Evolutionary conservation across 164 flowering plant species (phyloP), one percentile per base, ranked within the genome.

Genomic region (Magnolia changhungtana): DNA sequence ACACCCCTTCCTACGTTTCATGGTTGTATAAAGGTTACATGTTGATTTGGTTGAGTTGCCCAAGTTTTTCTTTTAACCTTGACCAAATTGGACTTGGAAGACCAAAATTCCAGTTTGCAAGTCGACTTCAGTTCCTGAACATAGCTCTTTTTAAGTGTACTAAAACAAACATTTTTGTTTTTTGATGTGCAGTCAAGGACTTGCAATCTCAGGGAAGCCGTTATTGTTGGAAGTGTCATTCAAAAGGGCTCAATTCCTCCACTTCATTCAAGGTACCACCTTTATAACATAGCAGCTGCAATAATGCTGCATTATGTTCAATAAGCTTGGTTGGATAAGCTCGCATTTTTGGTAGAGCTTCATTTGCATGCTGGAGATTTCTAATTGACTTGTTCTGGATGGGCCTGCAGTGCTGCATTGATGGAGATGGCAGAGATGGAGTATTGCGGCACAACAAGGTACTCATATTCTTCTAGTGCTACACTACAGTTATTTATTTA

Each of bases 361-460:
- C 8, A 1, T 63, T 52, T 52, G 59, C 20, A 19, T 67, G 14
- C 11, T 13, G 3, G 69, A 21, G 63, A 63, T 55, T 21, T 69
- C 81, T 84, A 51, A 81, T 50, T 18, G 16, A 8, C 14, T 69
- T 81, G 50, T 50, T 29, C 20, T 52, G 23, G 1, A 31, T 75
- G 81, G 68, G 58, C 49, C 50, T 8, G 51, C 88, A 96, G 99
- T 85, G 98, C 84, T 81, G 98, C 95, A 74, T 71, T 96, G n/a
- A 37, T 89, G 89, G 94, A 84, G 90, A 87, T 96, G 58, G 97
- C 99, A 72, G 91, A 86, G 84, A 91, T 91, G 98, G 92, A 91
- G 61, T 96, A 92, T 76, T 88, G 91, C 83, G 98, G 99, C 77
- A 96, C 97, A 69, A 96, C 97, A 78, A 96, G 98, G 99, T 96